These are phyloP conservation scores for Juglanconis oblonga DNA, from an alignment of 2,329 filamentous ascomycete species.

Conservation along the genomic window DNA sequence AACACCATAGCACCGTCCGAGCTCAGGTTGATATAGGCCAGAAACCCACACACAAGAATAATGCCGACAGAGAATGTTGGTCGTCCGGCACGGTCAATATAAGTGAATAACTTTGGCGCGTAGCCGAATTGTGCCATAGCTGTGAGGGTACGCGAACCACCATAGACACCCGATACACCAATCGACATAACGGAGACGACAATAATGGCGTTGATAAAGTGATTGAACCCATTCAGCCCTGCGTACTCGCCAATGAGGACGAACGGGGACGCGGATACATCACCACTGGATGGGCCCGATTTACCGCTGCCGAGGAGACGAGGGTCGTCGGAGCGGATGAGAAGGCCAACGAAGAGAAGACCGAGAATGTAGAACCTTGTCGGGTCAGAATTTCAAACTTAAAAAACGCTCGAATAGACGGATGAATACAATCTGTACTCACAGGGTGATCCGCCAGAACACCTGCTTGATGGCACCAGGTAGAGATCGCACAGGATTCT, in stretches of 20 bases:
- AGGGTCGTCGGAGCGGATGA: slow-evolving; percentile 43
- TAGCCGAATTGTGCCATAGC: slow-evolving; percentile 59
- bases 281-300: slow-evolving; percentile 40
- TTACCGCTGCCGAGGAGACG: slow-evolving; percentile 38
- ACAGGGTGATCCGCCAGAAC: slow-evolving; percentile 54
- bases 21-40: slow-evolving; percentile 48
- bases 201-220: slow-evolving; percentile 59
- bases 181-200: slow-evolving; percentile 58
- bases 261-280: slow-evolving; percentile 51
- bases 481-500: slow-evolving; percentile 68
- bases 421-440: background rate
- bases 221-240: slow-evolving; percentile 48
- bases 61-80: slow-evolving; percentile 49
- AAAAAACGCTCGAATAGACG: too few relatives aligned
- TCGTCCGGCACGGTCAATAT: slow-evolving; percentile 56
- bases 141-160: slow-evolving; percentile 56
- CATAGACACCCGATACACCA: slow-evolving; percentile 57
- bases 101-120: slow-evolving; percentile 53
- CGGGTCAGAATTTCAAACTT: background rate
- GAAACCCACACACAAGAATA: slow-evolving; percentile 46
- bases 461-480: slow-evolving; percentile 83
- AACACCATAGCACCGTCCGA: slow-evolving; percentile 51
- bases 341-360: slow-evolving; percentile 49
- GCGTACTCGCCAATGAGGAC: slow-evolving; percentile 56
- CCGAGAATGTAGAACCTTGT: slow-evolving; percentile 48